These are phyloP conservation scores for Myxozyma monticola DNA, from an alignment of 805 yeast genomes.

Conservation along the genomic window DNA sequence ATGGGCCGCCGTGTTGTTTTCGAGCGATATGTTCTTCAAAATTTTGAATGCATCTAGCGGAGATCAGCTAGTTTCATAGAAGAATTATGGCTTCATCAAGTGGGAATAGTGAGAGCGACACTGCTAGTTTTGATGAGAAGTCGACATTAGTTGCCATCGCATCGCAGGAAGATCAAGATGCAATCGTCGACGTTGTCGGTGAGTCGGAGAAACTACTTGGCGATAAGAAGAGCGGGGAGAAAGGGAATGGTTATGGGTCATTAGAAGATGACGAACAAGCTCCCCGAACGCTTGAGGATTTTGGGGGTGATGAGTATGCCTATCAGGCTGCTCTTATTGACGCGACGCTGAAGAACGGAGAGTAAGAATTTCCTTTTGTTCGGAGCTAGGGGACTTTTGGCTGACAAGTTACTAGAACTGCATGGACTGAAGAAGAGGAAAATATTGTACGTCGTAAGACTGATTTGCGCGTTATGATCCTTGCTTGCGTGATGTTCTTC, in stretches of 20 bases:
- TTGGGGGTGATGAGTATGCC: constrained; percentile 16
- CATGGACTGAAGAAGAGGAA: constrained; percentile 58
- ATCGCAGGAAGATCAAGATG: constrained; percentile 1
- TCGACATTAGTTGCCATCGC: neutral
- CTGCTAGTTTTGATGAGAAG: constrained; percentile 13
- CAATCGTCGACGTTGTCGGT: constrained; percentile 7
- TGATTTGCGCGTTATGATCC: constrained; percentile 53
- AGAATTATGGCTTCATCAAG: no score
- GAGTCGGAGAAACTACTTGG: neutral
- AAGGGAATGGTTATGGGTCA: constrained; percentile 1
- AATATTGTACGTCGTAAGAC: constrained; percentile 48
- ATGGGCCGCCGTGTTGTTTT: no score
- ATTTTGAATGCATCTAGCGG: no score
- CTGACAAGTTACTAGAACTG: constrained; percentile 8
- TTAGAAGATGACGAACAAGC: neutral
- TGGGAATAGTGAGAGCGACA: constrained; percentile 1
- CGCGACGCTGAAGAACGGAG: constrained; percentile 18
- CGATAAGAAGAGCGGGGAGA: neutral
- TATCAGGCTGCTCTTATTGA: constrained; percentile 20
- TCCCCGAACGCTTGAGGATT: constrained; percentile 1
- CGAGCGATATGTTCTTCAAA: no score
- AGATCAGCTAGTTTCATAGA: no score
- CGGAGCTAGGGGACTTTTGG: no score
- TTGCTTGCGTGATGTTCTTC: constrained; percentile 59
- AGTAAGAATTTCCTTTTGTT: constrained; percentile 7